phyloP scores from a whole-genome alignment of 2,329 filamentous ascomycete species.

The Ophiosphaerella herpotricha region DNA sequence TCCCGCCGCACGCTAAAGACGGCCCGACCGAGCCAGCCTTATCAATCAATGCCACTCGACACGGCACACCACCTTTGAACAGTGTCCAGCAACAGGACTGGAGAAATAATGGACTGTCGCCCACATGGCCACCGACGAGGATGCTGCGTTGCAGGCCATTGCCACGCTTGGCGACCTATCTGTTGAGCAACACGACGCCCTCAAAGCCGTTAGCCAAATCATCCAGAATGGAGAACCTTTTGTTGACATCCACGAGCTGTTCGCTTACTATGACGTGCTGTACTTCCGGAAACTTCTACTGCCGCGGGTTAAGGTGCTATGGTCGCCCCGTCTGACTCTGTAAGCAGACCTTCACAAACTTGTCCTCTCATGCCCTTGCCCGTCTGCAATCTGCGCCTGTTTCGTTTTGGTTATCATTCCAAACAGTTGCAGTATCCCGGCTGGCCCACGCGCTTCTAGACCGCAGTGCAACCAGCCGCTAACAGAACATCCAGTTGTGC shows the following conservation, averaged over 20 bases:
- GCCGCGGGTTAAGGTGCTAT: constrained; percentile 49
- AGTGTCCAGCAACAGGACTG: constrained; percentile 4
- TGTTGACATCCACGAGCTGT: constrained; percentile 49
- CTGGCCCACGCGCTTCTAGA: constrained; percentile 15
- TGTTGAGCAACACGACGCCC: constrained; percentile 39
- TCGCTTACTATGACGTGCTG: constrained; percentile 47
- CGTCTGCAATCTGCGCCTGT: constrained; percentile 6
- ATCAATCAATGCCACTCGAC: constrained; percentile 1
- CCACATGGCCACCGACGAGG: constrained; percentile 50
- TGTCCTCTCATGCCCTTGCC: neutral
- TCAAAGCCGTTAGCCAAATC: constrained; percentile 43
- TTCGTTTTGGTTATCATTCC: constrained; percentile 10
- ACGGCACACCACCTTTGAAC: constrained; percentile 1
- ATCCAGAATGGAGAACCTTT: constrained; percentile 46
- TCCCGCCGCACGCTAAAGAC: constrained; percentile 12
- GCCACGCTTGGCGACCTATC: constrained; percentile 40
- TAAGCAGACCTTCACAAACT: constrained; percentile 22
- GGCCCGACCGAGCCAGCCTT: constrained; percentile 4
- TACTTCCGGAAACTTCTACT: constrained; percentile 50
- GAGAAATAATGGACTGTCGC: constrained; percentile 11
- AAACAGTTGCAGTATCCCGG: constrained; percentile 4
- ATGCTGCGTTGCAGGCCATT: constrained; percentile 47
- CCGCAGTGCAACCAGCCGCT: constrained; percentile 15
- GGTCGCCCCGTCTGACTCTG: constrained; percentile 52
- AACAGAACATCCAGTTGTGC: constrained; percentile 43